Evolutionary conservation across 2,329 filamentous ascomycete genomes (phyloP).

Genomic region (Periconia sp.): DNA sequence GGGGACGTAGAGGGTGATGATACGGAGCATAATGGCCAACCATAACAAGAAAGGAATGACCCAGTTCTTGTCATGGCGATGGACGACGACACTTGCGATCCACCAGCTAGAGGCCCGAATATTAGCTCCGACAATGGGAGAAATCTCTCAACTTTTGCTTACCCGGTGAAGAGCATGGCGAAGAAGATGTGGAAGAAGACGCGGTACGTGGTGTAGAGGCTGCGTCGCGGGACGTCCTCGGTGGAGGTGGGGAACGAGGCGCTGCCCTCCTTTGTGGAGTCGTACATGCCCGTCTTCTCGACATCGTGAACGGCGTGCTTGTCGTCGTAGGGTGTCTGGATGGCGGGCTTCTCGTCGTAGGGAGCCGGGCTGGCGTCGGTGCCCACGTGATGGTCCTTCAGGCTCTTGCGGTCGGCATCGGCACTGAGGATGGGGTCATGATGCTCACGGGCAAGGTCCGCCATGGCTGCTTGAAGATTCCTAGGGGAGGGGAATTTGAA

Average conservation of each 20-base stretch:
- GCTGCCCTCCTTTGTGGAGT: slow-evolving; percentile 47
- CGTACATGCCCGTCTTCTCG: slow-evolving; percentile 39
- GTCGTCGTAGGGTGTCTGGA: no score
- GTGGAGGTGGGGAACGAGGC: slow-evolving; percentile 19
- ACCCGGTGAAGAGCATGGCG: slow-evolving; percentile 57
- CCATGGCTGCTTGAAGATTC: slow-evolving; percentile 37
- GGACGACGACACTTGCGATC: slow-evolving; percentile 73
- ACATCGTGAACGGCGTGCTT: slow-evolving; percentile 26
- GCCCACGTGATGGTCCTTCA: slow-evolving; percentile 13
- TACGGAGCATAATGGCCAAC: slow-evolving; percentile 70
- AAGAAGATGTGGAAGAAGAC: slow-evolving; percentile 46
- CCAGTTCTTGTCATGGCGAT: slow-evolving; percentile 76
- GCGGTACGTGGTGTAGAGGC: slow-evolving; percentile 44
- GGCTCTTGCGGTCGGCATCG: slow-evolving; percentile 15
- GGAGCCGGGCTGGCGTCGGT: slow-evolving; percentile 29
- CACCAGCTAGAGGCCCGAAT: slow-evolving; percentile 60
- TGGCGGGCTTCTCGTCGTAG: no score
- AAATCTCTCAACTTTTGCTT: slow-evolving; percentile 16
- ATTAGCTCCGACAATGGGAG: neutral
- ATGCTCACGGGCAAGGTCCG: slow-evolving; percentile 31
- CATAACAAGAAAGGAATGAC: slow-evolving; percentile 81
- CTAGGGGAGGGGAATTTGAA: slow-evolving; percentile 20
- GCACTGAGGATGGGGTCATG: slow-evolving; percentile 42
- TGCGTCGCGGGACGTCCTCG: slow-evolving; percentile 34
- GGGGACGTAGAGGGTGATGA: slow-evolving; percentile 74